Base-by-base conservation (phyloP, 441 rosid species). In the Jatropha podagrica region DNA sequence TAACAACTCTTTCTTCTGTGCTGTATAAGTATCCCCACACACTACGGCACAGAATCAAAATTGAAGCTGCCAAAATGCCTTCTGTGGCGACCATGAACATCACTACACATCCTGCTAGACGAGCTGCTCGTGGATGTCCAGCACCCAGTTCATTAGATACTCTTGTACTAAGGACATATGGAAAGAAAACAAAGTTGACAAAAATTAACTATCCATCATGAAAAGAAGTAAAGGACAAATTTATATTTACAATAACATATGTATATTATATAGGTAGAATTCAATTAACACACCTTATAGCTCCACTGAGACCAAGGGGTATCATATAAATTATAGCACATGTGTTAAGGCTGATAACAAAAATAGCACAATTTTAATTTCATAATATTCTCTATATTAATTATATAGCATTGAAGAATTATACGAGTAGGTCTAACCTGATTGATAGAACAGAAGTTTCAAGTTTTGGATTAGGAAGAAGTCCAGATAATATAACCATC, bases 361-460 rank as follows among this genome's bases (percentile, higher is more conserved):
- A 66, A 7, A 52, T 13, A 58, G 38, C 23, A 55, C 8, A 66
- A 46, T 7, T 7, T 12, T 48, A 7, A 42, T 5, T 42, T 42
- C 46, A 42, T 42, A 42, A 42, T 42, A 27, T 27, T 27, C 32
- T 42, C 7, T 4, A 42, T 8, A 42, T 42, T 42, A 42, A 42
- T 42, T 42, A 0, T 42, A 42, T 27, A 42, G 46, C 46, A 4
- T 3, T 1, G 3, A 42, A 42, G 32, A 27, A 27, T 27, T 27
- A 0, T 27, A 27, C 2, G 32, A 27, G 32, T 5, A 32, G 26
- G 38, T 52, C 38, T 17, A 58, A 79, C 82, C 82, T 73, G 69
- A 82, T 82, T 62, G 84, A 78, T 27, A 81, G 72, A 17, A 78
- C 81, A 0, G 84, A 81, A 15, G 81, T 73, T 75, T 81, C 79